Base-by-base conservation (phyloP, 352 stramenopile genomes). In the Globisporangium megalacanthum region DNA sequence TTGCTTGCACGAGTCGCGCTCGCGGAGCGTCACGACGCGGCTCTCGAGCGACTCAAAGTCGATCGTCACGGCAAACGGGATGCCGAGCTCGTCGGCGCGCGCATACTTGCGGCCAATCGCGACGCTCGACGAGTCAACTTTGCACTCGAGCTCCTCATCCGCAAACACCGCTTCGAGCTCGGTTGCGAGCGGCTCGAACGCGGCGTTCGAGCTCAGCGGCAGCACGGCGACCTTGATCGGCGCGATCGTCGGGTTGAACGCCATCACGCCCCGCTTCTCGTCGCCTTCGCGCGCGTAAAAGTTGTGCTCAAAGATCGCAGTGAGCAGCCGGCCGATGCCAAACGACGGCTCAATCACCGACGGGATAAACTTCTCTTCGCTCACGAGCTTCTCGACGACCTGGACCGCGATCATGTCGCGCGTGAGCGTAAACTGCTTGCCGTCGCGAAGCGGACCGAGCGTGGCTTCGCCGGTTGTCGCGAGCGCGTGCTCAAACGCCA, bases 271-370 rank as follows among this genome's bases (percentile, higher is more conserved):
- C 48, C 97, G 89, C 84, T 99, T 97, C 63, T 99, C 97, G 64
- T 99, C 97, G 50, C 80, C 88, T 62, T 98, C 92, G 57, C 97
- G 84, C 56, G 94, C 81, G 61, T 95, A 98, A 68, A 99, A 99
- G 54, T 92, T 98, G 85, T 99, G 97, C 75, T 99, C 97, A 53
- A 99, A 92, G 19, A 99, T 77, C 17, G 96, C 96, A 60, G 98
- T 98, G 36, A 99, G 73, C 59, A 99, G 92, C 56, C 97, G 94
- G 52, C 97, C 97, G 58, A 99, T 98, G 58, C 97, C 97, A 69
- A 99, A 99, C 29, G 96, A 99, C 22, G 97, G 97, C 78, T 99
- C 97, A 67, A 99, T 99, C 37, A 99, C 97, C 64, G 87, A 98
- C 49, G 97, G 97, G 63, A 97, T 98, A 66, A 98, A 99, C 76